Evolutionary conservation across 83 land plant genomes (phyloP), one percentile per base, ranked within the genome.

Genomic region (Picea mariana): DNA sequence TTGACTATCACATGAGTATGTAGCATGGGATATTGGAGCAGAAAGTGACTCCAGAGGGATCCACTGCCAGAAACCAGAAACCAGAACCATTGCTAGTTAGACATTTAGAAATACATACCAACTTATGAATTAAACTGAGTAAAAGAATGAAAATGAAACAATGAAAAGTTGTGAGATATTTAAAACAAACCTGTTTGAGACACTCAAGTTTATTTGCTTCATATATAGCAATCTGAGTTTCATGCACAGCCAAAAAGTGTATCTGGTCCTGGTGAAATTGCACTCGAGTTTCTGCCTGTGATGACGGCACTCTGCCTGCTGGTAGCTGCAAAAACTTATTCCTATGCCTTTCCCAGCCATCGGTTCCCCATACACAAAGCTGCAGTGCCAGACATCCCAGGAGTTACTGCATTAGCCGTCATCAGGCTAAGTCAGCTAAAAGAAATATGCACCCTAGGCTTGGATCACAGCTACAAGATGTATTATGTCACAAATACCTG

Each of bases 1-100:
- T 83, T 92, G 93, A 66, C 97, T 93, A 84, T 94, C 93, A 62
- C 95, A 90, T 13, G 96, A 94, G 85, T 87, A 94, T 62, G 94
- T 92, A 15, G 96, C 96, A 79, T 89, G 83, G 42, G 97, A 87
- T 78, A 95, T 93, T 75, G 90, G 86, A 52, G 82, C 81, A 69
- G 87, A 77, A 78, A 86, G 81, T n/a, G 82, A 81, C 75, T 90
- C 88, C n/a, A 67, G 87, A 3, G 94, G 91, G 6, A 90, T 78
- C 97, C 97, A 94, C 98, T 94, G 84, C 77, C 75, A 61, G 23
- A 62, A 80, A 55, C 64, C 63, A 26, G 62, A 55, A 18, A 49
- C 38, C 21, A 21, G 21, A 27, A 67, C 75, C 11, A 49, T 26
- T 11, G 38, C 26, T 26, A 27, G 61, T 60, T 18, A 31, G 66